phyloP scores from a whole-genome alignment of 345 rosid species.

The Orychophragmus violaceus region DNA sequence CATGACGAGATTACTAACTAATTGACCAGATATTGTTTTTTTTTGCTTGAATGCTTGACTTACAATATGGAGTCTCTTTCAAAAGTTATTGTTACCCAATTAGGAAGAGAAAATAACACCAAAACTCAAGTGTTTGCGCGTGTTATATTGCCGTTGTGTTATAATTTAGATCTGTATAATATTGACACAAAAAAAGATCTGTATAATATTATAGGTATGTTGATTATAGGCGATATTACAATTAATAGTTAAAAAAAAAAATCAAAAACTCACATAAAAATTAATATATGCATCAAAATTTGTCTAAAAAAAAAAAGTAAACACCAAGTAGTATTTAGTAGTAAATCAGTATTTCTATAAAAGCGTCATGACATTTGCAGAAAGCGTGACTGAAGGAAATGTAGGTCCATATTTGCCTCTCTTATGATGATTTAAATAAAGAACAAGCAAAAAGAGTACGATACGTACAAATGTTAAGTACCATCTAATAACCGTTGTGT shows the following conservation, averaged over 20 bases:
- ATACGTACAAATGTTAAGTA: conserved; percentile 29
- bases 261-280: too few relatives aligned
- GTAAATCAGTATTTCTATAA: neutral
- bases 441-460: conserved; percentile 17
- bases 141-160: neutral
- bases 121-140: neutral
- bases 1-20: too few relatives aligned
- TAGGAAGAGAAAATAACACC: neutral
- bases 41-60: too few relatives aligned
- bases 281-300: too few relatives aligned
- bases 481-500: conserved; percentile 9
- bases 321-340: neutral
- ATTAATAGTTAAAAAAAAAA: too few relatives aligned
- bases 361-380: neutral
- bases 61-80: too few relatives aligned
- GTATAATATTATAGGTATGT: too few relatives aligned
- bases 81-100: neutral
- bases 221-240: too few relatives aligned
- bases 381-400: neutral
- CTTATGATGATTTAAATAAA: neutral
- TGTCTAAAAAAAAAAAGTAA: too few relatives aligned
- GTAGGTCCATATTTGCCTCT: neutral
- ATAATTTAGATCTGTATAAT: neutral
- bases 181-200: too few relatives aligned
- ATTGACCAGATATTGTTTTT: too few relatives aligned